These are phyloP conservation scores for Suillus americanus DNA, from an alignment of 768 basidiomycete genomes.

Conservation along the genomic window DNA sequence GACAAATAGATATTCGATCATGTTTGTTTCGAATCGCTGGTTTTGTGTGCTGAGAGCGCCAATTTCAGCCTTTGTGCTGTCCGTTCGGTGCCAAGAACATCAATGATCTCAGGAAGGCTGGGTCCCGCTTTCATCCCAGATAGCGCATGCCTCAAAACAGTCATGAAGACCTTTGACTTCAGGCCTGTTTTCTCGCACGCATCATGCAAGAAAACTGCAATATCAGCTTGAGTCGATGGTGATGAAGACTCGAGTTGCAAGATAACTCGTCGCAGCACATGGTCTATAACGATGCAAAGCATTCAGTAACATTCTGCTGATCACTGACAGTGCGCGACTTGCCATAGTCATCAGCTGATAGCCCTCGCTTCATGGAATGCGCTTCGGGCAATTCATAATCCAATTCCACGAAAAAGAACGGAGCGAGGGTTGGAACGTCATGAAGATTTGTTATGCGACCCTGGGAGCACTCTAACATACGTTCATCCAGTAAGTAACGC, in stretches of 20 bases:
- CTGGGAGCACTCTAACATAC: slow-evolving; percentile 32
- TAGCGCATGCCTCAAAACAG: slow-evolving; percentile 70
- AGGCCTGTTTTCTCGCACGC: slow-evolving; percentile 40
- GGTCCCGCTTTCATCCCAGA: slow-evolving; percentile 73
- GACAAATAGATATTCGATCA: not conserved
- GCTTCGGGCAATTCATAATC: slow-evolving; percentile 57
- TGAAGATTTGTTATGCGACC: slow-evolving; percentile 68
- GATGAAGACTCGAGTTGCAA: slow-evolving; percentile 1
- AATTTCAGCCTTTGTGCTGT: slow-evolving; percentile 18
- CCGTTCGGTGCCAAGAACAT: slow-evolving; percentile 35
- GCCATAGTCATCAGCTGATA: slow-evolving; percentile 48
- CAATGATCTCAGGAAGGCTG: slow-evolving; percentile 39
- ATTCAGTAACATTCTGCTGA: not conserved
- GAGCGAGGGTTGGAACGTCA: slow-evolving; percentile 66
- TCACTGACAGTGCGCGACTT: slow-evolving; percentile 14
- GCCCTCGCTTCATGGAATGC: slow-evolving; percentile 44
- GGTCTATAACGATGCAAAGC: slow-evolving; percentile 5
- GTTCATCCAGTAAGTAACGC: not conserved
- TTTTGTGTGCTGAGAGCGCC: slow-evolving; percentile 7
- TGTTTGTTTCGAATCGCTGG: not conserved
- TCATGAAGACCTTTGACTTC: slow-evolving; percentile 62
- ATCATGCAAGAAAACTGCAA: slow-evolving; percentile 42
- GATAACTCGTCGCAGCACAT: slow-evolving; percentile 2
- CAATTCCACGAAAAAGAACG: slow-evolving; percentile 80
- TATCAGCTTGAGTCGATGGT: slow-evolving; percentile 14